Conservation (phyloP, 345 rosid species). For the Ceriops zippeliana region DNA sequence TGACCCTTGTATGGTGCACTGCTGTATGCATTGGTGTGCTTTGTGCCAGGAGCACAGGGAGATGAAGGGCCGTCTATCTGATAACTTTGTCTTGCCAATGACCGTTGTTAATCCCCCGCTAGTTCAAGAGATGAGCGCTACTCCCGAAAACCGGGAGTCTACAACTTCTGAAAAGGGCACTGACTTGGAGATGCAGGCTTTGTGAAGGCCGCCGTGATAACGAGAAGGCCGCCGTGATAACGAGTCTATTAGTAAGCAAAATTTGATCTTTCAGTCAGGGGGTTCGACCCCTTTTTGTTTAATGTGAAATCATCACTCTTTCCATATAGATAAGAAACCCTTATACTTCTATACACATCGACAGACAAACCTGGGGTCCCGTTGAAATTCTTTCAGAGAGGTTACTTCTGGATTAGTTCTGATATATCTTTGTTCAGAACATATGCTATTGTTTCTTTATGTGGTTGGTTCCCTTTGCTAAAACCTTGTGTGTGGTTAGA, state of each 20-base stretch:
- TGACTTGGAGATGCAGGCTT: slow-evolving; percentile 56
- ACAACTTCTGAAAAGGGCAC: slow-evolving; percentile 41
- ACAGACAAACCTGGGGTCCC: not conserved
- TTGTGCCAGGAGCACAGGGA: slow-evolving; percentile 25
- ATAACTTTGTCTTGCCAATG: slow-evolving; percentile 76
- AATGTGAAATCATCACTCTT: not conserved
- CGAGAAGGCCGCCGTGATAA: not conserved
- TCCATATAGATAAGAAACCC: not conserved
- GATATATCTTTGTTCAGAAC: not conserved
- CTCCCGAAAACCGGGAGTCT: slow-evolving; percentile 35
- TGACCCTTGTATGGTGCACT: slow-evolving; percentile 24
- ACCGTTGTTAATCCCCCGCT: slow-evolving; percentile 85
- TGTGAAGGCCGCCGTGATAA: slow-evolving; percentile 19
- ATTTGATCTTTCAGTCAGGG: not conserved
- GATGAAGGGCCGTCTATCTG: slow-evolving; percentile 29
- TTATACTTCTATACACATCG: not conserved
- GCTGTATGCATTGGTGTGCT: slow-evolving; percentile 26
- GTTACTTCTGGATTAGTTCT: not conserved
- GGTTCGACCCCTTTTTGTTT: not conserved
- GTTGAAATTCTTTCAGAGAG: not conserved
- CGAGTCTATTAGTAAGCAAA: not conserved
- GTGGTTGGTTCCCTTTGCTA: not conserved
- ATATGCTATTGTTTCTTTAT: not conserved
- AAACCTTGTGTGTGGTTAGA: too few relatives aligned
- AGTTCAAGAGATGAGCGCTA: slow-evolving; percentile 76